Evolutionary conservation across 208 protist genomes (phyloP).

Genomic region (Strigomonas galati): DNA sequence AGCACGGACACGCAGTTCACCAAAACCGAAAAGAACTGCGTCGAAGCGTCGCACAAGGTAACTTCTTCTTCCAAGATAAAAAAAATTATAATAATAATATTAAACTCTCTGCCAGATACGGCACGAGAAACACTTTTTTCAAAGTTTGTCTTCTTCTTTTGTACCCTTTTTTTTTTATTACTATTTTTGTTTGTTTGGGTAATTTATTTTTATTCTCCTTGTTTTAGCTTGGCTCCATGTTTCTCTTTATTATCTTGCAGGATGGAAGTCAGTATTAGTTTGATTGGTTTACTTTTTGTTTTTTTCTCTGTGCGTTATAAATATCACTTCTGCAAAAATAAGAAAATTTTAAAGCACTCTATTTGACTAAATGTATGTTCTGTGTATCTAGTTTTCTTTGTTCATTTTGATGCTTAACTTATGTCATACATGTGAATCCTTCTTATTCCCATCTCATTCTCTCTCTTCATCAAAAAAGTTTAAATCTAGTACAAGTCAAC

Average conservation of each 20-base stretch:
- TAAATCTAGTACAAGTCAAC: neutral
- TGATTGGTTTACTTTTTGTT: neutral
- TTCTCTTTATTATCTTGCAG: slow-evolving; percentile 4
- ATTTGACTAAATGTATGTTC: too few relatives aligned
- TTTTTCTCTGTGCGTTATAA: neutral
- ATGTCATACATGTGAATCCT: neutral
- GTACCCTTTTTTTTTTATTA: neutral
- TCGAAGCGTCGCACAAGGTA: neutral
- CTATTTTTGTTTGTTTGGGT: slow-evolving; percentile 15
- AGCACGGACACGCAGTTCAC: neutral
- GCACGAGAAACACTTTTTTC: neutral
- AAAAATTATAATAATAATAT: too few relatives aligned
- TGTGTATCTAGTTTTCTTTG: neutral
- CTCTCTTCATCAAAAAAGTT: neutral
- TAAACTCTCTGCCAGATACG: too few relatives aligned
- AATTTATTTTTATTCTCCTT: slow-evolving; percentile 7
- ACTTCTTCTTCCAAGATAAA: too few relatives aligned
- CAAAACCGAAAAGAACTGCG: neutral
- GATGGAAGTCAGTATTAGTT: neutral
- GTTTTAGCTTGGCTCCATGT: neutral
- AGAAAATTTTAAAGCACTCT: neutral
- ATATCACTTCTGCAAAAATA: too few relatives aligned
- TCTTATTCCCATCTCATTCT: neutral
- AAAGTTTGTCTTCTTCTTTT: neutral
- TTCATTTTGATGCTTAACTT: too few relatives aligned